Evolutionary conservation across 768 basidiomycete genomes (phyloP), one percentile per base, ranked within the genome.

Genomic region (Solioccasus polychromus): DNA sequence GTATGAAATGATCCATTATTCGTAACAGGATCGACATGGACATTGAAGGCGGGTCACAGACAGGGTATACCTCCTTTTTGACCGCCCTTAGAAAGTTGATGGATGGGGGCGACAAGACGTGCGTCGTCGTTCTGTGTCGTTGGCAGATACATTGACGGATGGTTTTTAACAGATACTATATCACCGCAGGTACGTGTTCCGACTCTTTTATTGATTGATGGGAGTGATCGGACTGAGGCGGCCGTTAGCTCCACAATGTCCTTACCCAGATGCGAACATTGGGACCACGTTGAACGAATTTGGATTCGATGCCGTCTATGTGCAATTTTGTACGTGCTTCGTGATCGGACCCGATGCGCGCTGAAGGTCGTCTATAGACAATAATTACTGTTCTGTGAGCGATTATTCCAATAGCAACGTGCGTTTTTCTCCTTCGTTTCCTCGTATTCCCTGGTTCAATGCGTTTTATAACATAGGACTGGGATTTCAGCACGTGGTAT

Each of bases 241-340:
- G 9, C 17, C 30, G 18, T 42, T 20, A 54, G 69, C 69, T 32
- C 69, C 69, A 30, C 69, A 78, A 40, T 77, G 76, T 53, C 72
- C 73, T 6, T 78, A 60, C 57, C 77, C 76, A 0, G 76, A 78
- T 53, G 66, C 74, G 5, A 68, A 69, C 37, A 55, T 77, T 4
- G 71, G 73, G 6, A 56, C 68, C 1, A 69, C 72, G 35, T 53
- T 77, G 52, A 70, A 71, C 52, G 58, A 54, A 0, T 72, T 73
- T 23, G 62, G 54, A 1, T 77, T 78, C 44, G 76, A 78, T 48
- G 76, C 74, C 3, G 62, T 77, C 41, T 77, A 74, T 32, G 77
- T 77, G 19, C 76, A 77, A 51, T 76, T 77, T 60, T 77, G 76
- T 53, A 48, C 38, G 45, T 47, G 15, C 20, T 19, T 26, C 10